Evolutionary conservation across 164 flowering plant species (phyloP).

Genomic region (Vitis rotundifolia): DNA sequence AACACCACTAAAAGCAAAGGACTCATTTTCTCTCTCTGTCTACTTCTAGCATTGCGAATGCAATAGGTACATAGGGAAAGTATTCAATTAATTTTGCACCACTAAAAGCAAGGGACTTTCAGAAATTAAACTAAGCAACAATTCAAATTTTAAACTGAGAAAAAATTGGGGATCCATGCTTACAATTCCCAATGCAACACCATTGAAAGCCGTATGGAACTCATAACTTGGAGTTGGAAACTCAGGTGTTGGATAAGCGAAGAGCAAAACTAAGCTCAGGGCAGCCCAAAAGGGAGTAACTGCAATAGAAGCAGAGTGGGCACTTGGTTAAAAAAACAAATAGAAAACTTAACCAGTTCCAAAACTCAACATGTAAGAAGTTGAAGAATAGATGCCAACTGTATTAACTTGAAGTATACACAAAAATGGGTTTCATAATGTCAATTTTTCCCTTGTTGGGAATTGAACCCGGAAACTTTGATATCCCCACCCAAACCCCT

Average conservation of each 20-base stretch:
- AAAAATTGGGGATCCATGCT: conserved; percentile 26
- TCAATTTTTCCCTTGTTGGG: too few species aligned
- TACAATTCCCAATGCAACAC: conserved; percentile 97
- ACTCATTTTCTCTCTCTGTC: too few species aligned
- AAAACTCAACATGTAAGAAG: too few species aligned
- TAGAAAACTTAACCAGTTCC: too few species aligned
- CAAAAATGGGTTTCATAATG: too few species aligned
- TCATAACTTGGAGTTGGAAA: conserved; percentile 98
- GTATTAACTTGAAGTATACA: too few species aligned
- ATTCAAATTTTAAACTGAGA: not conserved
- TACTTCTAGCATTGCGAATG: too few species aligned
- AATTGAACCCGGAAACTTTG: too few species aligned
- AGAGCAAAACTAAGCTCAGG: conserved; percentile 80
- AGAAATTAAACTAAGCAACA: not conserved
- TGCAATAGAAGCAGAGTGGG: conserved; percentile 36
- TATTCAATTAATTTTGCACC: not conserved
- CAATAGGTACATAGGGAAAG: not conserved
- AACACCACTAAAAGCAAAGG: too few species aligned
- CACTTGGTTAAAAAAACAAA: too few species aligned
- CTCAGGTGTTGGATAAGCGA: conserved; percentile 98
- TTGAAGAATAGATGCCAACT: too few species aligned
- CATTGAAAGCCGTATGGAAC: conserved; percentile 90
- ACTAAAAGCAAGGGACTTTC: not conserved
- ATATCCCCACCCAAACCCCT: too few species aligned
- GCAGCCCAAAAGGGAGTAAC: conserved; percentile 79